phyloP scores from a whole-genome alignment of 805 yeast genomes.

The Candida pini region DNA sequence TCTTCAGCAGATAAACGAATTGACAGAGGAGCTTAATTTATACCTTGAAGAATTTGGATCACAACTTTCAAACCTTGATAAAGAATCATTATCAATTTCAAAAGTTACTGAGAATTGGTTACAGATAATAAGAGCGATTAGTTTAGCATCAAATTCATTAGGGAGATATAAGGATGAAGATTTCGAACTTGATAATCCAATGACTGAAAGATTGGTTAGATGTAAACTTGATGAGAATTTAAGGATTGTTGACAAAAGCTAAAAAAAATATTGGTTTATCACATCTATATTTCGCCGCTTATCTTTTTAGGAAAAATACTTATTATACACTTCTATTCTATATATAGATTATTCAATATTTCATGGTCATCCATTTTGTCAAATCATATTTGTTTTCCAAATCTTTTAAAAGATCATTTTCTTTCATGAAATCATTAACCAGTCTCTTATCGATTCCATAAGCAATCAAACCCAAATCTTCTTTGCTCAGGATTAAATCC shows the following conservation, averaged over 20 bases:
- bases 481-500: slow-evolving; percentile 9
- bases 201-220: slow-evolving; percentile 64
- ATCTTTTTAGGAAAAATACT: slow-evolving; percentile 4
- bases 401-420: slow-evolving; percentile 11
- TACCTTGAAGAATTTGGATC: slow-evolving; percentile 45
- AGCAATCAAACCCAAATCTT: slow-evolving; percentile 9
- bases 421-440: slow-evolving; percentile 5
- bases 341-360: slow-evolving; percentile 3
- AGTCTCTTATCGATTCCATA: slow-evolving; percentile 3
- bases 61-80: slow-evolving; percentile 42
- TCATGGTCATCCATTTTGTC: slow-evolving; percentile 23
- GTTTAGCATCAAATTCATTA: slow-evolving; percentile 53
- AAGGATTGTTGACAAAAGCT: slow-evolving; percentile 10
- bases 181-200: slow-evolving; percentile 39
- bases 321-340: slow-evolving; percentile 1
- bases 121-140: slow-evolving; percentile 52
- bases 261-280: too few relatives aligned
- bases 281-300: too few relatives aligned
- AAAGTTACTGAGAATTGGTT: slow-evolving; percentile 61
- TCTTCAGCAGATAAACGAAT: slow-evolving; percentile 40
- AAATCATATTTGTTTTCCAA: slow-evolving; percentile 17
- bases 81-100: slow-evolving; percentile 58
- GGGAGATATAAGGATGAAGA: slow-evolving; percentile 38
- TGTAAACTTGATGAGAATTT: slow-evolving; percentile 43
- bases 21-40: slow-evolving; percentile 38